phyloP scores from a whole-genome alignment of 768 basidiomycete genomes.

The Leccinum obscurum region DNA sequence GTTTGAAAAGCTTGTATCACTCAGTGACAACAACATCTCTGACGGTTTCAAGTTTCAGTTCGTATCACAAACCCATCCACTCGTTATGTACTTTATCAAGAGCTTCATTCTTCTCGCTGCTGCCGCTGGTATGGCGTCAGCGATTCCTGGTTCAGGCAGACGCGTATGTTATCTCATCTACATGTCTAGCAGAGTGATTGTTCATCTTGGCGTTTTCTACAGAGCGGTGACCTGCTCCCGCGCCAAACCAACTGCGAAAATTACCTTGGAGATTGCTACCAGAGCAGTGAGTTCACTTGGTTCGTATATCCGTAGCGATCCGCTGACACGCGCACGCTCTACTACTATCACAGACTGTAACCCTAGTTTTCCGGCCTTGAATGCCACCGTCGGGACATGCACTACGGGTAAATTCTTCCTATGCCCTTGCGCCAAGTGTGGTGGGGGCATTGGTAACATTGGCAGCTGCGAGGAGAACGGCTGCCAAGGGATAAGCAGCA shows the following conservation, averaged over 20 bases:
- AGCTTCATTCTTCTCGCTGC: background rate
- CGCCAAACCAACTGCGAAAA: background rate
- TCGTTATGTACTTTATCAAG: conserved; percentile 1
- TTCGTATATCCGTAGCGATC: background rate
- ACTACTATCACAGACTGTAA: background rate
- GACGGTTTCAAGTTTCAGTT: background rate
- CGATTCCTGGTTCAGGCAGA: background rate
- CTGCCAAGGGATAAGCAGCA: background rate
- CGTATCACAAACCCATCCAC: background rate
- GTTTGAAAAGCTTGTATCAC: background rate
- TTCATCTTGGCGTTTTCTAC: background rate
- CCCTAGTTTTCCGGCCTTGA: background rate
- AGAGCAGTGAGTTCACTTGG: background rate
- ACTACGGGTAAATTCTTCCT: background rate
- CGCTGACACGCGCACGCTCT: background rate
- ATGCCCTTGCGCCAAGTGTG: conserved; percentile 3
- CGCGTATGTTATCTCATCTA: background rate
- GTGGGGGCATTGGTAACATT: background rate
- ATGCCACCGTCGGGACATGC: background rate
- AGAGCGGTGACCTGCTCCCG: background rate
- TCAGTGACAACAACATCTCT: background rate
- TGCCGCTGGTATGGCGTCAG: background rate
- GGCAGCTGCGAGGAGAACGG: background rate
- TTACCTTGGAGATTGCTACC: background rate
- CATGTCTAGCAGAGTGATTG: background rate